Conservation (phyloP, 768 basidiomycete species). For the Russula emetica region DNA sequence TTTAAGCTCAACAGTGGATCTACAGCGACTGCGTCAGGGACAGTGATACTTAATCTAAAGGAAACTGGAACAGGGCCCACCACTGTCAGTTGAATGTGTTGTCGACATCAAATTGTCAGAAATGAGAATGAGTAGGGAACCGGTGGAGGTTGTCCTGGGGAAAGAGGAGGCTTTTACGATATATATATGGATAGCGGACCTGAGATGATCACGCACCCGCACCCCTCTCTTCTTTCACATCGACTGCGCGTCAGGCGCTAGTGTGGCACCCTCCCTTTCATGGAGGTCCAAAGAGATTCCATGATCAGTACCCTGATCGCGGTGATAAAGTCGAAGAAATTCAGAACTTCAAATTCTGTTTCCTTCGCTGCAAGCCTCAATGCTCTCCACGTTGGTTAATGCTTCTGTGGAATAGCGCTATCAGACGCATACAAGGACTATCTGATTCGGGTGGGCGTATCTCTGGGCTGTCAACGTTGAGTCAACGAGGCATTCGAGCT, state of each 20-base stretch:
- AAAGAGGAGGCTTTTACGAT: background rate
- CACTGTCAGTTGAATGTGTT: background rate
- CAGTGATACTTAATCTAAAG: background rate
- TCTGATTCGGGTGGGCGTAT: background rate
- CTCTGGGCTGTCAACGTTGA: background rate
- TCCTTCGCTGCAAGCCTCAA: background rate
- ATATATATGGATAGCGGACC: background rate
- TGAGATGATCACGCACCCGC: background rate
- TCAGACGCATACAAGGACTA: background rate
- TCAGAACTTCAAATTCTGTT: no score
- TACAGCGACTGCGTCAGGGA: background rate
- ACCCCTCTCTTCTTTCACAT: background rate
- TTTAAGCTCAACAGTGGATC: constrained; percentile 8
- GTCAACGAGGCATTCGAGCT: background rate
- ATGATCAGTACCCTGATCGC: constrained; percentile 1
- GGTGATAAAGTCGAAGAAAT: background rate
- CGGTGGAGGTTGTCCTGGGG: background rate
- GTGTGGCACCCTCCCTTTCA: background rate
- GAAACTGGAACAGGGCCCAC: background rate
- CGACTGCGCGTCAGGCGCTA: background rate
- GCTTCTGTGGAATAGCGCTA: background rate
- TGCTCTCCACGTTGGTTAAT: background rate
- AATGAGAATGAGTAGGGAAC: constrained; percentile 1
- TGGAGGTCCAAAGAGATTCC: background rate
- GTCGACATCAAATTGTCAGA: background rate